Base-by-base conservation (phyloP, 768 basidiomycete genomes). In the Hypsizygus marmoreus region DNA sequence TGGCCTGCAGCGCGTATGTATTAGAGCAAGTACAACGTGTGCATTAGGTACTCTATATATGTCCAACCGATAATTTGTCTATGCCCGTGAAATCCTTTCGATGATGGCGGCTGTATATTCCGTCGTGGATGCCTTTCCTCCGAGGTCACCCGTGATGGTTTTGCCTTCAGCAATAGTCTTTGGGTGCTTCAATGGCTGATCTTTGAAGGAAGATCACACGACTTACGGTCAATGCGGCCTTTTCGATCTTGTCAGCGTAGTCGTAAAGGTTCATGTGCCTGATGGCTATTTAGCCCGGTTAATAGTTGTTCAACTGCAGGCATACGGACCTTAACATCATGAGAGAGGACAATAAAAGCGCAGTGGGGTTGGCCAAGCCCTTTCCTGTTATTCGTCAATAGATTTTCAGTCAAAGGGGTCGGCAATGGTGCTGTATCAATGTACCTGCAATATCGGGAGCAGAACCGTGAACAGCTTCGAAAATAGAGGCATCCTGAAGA, bases 291-390 rank as follows among this genome's bases (percentile, higher is more conserved):
- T 24, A 49, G 35, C 26, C 13, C 24, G n/a, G 19, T 13, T 30
- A 17, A 19, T 31, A 43, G 16, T 13, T 13, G 10, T 24, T 6
- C 14, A 10, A 12, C 42, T 41, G 44, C 48, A 49, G 23, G 6
- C 19, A 17, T 16, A 71, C 80, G 49, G 58, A 90, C 91, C 93
- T 83, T 61, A 98, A 67, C 95, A 98, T 97, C 97, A 98, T 98
- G 51, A 98, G 72, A 46, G 92, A 93, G 52, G 91, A 95, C 53
- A 99, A 69, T 41, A 99, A 75, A 34, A 99, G 80, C 3, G 97
- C 97, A n/a, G 97, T 98, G n/a, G 97, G 97, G 76, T 99, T 99
- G 62, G 97, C 95, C 56, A 93, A 74, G 52, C 91, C 91, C 64
- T 92, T 90, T 60, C 91, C 88, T 88, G 44, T 52, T 36, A 44